These are phyloP conservation scores for Globisporangium spinosum DNA, from an alignment of 352 stramenopile species.

Conservation along the genomic window DNA sequence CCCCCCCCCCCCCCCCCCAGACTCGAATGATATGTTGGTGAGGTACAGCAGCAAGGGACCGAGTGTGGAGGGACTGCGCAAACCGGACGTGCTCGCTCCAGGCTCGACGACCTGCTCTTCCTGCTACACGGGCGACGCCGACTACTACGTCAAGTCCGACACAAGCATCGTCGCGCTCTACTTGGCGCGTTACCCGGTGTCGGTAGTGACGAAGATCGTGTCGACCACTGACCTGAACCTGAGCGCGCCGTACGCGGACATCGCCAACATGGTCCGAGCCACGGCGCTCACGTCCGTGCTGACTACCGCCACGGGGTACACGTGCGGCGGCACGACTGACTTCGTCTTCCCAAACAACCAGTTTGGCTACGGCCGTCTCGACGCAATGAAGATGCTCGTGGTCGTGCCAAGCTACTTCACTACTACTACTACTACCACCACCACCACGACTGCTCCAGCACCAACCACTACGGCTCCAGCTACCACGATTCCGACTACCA, in stretches of 20 bases:
- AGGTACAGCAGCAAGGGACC: slow-evolving; percentile 56
- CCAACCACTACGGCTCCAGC: no score
- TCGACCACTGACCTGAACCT: slow-evolving; percentile 23
- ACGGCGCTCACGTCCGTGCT: slow-evolving; percentile 12
- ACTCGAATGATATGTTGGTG: slow-evolving; percentile 38
- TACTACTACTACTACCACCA: neutral
- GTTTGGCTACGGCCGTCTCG: slow-evolving; percentile 2
- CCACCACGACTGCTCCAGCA: neutral
- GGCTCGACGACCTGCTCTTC: slow-evolving; percentile 43
- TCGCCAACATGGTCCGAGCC: slow-evolving; percentile 4
- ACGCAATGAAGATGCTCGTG: neutral
- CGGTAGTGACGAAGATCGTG: neutral
- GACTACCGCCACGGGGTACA: slow-evolving; percentile 22
- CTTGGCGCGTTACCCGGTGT: slow-evolving; percentile 36
- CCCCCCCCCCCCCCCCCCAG: no score
- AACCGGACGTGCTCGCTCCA: slow-evolving; percentile 53
- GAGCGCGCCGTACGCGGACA: slow-evolving; percentile 12
- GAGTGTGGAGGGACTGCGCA: slow-evolving; percentile 34
- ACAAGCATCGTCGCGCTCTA: slow-evolving; percentile 63
- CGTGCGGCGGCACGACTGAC: slow-evolving; percentile 38
- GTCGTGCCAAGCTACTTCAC: neutral
- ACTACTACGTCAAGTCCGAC: slow-evolving; percentile 56
- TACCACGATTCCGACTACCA: neutral
- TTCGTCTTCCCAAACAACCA: slow-evolving; percentile 41
- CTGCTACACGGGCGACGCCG: slow-evolving; percentile 40